These are phyloP conservation scores for Cryphonectria carpinicola DNA, from an alignment of 2,329 filamentous ascomycete species.

Conservation along the genomic window DNA sequence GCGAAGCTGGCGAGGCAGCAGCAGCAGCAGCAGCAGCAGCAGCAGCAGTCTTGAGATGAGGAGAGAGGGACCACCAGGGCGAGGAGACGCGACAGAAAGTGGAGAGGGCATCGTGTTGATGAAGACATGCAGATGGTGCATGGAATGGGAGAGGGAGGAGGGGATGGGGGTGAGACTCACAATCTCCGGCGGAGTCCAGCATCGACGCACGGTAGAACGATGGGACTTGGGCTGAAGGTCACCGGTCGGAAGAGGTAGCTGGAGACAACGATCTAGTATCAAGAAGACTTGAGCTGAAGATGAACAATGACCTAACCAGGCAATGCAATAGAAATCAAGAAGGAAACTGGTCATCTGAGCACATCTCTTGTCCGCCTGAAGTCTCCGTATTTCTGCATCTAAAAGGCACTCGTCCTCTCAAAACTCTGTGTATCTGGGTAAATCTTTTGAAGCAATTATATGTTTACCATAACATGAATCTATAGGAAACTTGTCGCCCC, in stretches of 20 bases:
- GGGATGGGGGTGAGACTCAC: neutral
- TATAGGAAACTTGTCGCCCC: neutral
- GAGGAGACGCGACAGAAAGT: neutral
- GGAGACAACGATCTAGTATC: neutral
- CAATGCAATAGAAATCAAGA: neutral
- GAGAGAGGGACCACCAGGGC: neutral
- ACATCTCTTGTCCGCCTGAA: neutral
- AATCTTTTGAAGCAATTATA: neutral
- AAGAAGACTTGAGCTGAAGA: neutral
- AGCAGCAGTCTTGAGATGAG: neutral
- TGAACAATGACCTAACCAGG: neutral
- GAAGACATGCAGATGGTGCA: too few relatives aligned
- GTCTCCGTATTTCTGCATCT: neutral
- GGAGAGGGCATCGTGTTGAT: neutral
- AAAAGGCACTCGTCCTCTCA: neutral
- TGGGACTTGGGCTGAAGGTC: neutral
- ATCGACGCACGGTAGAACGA: neutral
- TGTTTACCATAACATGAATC: neutral
- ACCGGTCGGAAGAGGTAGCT: neutral
- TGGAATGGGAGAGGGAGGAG: neutral
- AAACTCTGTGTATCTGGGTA: neutral
- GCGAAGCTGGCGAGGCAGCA: conserved; percentile 8
- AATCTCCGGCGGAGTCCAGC: neutral
- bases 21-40: neutral
- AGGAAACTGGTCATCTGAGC: neutral